Percentiles rank a stretch among this genome's conserved stretches.
Evolutionary conservation across 129 eudicot genomes (phyloP).

Genomic region (Flaveria ramosissima): DNA sequence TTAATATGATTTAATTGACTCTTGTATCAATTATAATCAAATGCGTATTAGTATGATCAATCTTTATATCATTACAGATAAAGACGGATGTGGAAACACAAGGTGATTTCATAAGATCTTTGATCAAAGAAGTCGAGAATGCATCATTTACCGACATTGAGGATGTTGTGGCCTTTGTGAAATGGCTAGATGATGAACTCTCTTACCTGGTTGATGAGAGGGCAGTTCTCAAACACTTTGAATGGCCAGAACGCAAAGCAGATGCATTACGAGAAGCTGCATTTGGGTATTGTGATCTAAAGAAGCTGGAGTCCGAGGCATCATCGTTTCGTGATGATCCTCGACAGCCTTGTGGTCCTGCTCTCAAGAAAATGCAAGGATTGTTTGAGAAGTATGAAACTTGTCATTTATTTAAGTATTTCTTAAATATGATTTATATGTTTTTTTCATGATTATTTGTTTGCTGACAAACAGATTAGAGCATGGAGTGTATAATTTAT

Average conservation of each 20-base stretch:
- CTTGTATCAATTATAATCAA: neutral
- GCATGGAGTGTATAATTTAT: slow-evolving; percentile 86
- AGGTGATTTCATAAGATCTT: slow-evolving; percentile 83
- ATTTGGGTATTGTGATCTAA: slow-evolving; percentile 84
- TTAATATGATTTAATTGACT: no score
- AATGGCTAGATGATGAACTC: slow-evolving; percentile 98
- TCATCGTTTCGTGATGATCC: slow-evolving; percentile 72
- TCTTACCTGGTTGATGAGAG: slow-evolving; percentile 95
- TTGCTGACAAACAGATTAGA: slow-evolving; percentile 56
- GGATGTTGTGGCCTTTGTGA: slow-evolving; percentile 91
- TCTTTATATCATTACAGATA: slow-evolving; percentile 52
- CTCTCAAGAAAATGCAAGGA: slow-evolving; percentile 93
- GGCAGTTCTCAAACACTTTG: slow-evolving; percentile 92
- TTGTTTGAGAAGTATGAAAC: slow-evolving; percentile 77
- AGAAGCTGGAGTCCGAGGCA: slow-evolving; percentile 83
- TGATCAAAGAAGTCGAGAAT: slow-evolving; percentile 89
- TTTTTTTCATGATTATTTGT: slow-evolving; percentile 7
- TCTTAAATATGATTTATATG: neutral
- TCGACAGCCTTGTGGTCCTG: slow-evolving; percentile 71
- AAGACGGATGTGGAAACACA: slow-evolving; percentile 96
- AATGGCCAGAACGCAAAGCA: slow-evolving; percentile 95
- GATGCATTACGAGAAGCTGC: slow-evolving; percentile 99
- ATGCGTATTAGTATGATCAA: neutral
- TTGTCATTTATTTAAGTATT: neutral
- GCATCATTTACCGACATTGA: slow-evolving; percentile 86